phyloP scores from a whole-genome alignment of 192 early-diverging fungal genomes.

The Coemansia sp. region DNA sequence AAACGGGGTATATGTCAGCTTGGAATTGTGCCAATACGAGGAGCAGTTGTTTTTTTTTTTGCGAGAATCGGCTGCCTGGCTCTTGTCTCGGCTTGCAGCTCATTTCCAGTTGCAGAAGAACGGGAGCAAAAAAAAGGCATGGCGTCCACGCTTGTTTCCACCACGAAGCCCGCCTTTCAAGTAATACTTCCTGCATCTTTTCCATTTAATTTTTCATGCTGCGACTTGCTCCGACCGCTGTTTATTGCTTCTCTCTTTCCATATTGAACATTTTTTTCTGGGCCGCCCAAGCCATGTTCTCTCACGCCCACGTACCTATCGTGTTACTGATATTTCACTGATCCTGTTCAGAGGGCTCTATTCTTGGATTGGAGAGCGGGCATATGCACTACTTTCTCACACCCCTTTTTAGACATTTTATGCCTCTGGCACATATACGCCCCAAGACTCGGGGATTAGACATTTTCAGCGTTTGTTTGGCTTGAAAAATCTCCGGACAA shows the following conservation, averaged over 20 bases:
- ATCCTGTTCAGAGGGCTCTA: neutral
- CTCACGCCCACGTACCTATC: neutral
- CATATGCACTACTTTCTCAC: neutral
- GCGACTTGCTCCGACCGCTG: neutral
- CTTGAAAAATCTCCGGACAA: neutral
- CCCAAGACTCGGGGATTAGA: neutral
- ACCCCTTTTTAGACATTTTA: neutral
- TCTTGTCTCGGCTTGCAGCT: neutral
- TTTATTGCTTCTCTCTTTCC: neutral
- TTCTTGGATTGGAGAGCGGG: neutral
- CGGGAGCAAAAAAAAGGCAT: neutral
- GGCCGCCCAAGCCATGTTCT: neutral
- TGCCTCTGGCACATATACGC: neutral
- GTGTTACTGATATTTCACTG: neutral
- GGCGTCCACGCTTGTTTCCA: neutral
- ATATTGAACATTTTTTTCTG: neutral
- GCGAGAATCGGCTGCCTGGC: neutral
- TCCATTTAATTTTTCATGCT: neutral
- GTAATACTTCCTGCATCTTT: neutral
- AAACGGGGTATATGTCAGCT: constrained; percentile 6
- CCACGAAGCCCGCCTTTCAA: neutral
- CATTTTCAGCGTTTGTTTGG: neutral
- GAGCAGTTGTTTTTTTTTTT: neutral
- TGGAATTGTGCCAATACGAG: neutral
- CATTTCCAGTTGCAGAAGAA: neutral